These are phyloP conservation scores for Hymenoscyphus albidus DNA, from an alignment of 2,329 filamentous ascomycete genomes.

Conservation along the genomic window DNA sequence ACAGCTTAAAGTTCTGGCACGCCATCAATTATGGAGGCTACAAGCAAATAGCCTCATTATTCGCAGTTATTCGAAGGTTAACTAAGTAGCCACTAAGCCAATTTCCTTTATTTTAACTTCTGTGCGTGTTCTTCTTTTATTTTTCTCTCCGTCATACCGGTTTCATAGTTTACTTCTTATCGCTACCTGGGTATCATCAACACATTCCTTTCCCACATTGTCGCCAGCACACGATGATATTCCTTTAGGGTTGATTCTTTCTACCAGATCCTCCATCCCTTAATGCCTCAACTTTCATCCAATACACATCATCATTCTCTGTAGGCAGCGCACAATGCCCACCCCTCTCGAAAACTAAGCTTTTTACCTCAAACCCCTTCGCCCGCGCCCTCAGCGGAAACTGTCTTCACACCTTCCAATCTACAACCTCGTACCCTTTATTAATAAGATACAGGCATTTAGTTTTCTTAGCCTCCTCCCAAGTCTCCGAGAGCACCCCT, in stretches of 20 bases:
- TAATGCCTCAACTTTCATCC: not conserved
- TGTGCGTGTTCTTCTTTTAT: too few relatives aligned
- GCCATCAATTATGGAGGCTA: too few relatives aligned
- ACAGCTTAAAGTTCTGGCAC: too few relatives aligned
- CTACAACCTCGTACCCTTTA: not conserved
- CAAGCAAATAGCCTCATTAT: too few relatives aligned
- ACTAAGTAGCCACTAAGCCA: too few relatives aligned
- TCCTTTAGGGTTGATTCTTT: not conserved
- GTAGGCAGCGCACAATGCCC: conserved; percentile 5
- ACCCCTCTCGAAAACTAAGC: conserved; percentile 1
- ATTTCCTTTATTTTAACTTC: too few relatives aligned
- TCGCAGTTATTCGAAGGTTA: too few relatives aligned
- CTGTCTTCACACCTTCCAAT: not conserved
- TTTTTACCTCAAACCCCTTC: not conserved
- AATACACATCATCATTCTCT: not conserved
- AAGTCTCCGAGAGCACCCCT: not conserved
- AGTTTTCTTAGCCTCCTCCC: not conserved
- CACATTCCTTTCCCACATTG: too few relatives aligned
- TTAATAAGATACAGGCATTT: not conserved
- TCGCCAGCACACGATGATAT: too few relatives aligned
- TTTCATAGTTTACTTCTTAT: too few relatives aligned
- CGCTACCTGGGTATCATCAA: too few relatives aligned
- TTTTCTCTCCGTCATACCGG: too few relatives aligned
- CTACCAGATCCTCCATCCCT: not conserved
- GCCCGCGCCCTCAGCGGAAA: not conserved